These are phyloP conservation scores for Penicillium sp. DNA, from an alignment of 2,329 filamentous ascomycete species.

Conservation along the genomic window DNA sequence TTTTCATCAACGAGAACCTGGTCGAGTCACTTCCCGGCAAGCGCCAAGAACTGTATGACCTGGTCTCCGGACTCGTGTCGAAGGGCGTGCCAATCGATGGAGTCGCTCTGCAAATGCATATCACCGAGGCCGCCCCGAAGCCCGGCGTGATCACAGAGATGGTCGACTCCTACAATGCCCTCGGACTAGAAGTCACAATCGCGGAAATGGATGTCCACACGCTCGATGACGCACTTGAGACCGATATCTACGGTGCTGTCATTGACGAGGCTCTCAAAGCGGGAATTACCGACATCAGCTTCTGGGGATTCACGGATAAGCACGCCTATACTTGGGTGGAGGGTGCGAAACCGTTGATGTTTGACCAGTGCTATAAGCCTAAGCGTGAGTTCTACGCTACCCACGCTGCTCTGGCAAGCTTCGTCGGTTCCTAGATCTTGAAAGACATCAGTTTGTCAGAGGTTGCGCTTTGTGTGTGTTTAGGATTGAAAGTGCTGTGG, in stretches of 20 bases:
- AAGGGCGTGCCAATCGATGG: not conserved
- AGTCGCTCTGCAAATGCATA: not conserved
- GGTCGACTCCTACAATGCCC: not conserved
- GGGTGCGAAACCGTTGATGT: conserved; percentile 15
- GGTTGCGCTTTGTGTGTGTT: too few species aligned
- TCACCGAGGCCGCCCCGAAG: not conserved
- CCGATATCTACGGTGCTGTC: not conserved
- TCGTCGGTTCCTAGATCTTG: not conserved
- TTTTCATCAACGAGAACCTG: conserved; percentile 8
- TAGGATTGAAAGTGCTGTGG: too few species aligned
- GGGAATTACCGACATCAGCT: conserved; percentile 8
- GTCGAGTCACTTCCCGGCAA: not conserved
- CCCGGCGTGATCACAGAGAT: not conserved
- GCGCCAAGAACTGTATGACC: not conserved
- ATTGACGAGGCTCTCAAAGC: conserved; percentile 4
- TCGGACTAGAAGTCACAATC: not conserved
- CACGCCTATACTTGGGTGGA: conserved; percentile 10
- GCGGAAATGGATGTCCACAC: not conserved
- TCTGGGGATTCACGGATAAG: conserved; percentile 15
- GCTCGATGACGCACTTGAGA: not conserved
- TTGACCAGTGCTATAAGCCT: conserved; percentile 10
- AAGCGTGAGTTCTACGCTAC: conserved; percentile 7
- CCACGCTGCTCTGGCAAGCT: conserved; percentile 1
- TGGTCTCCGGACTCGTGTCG: not conserved
- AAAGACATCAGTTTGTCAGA: not conserved